Percentiles rank a stretch among this genome's conserved stretches.
Conservation (phyloP, 2,329 filamentous ascomycete genomes). For the Domatiomyces globalis region DNA sequence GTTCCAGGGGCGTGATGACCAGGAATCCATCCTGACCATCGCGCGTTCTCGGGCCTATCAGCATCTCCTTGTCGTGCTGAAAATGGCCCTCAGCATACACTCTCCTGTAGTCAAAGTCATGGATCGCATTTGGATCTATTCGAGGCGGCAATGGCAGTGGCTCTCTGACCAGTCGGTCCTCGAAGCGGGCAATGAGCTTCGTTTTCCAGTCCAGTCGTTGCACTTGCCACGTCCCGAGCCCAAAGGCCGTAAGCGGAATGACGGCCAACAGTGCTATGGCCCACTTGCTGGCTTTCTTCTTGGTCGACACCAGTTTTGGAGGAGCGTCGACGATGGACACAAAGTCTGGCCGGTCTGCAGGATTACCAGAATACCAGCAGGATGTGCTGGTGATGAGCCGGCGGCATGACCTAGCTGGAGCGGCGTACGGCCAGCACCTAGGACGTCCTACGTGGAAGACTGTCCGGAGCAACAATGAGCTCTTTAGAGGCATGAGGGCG, state of each 20-base stretch:
- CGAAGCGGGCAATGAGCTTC: conserved; percentile 75
- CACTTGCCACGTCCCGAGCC: conserved; percentile 88
- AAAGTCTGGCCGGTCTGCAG: conserved; percentile 63
- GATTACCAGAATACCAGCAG: background rate
- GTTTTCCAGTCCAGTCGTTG: conserved; percentile 89
- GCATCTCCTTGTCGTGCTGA: conserved; percentile 87
- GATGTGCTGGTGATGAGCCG: background rate
- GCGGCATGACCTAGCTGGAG: background rate
- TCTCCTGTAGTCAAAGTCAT: conserved; percentile 83
- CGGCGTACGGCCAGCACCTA: background rate
- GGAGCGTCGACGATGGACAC: conserved; percentile 78
- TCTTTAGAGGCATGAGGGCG: background rate
- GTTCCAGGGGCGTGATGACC: conserved; percentile 80
- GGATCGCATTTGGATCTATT: conserved; percentile 65
- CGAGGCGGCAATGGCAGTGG: conserved; percentile 74
- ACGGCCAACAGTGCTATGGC: conserved; percentile 39
- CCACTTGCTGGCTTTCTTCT: conserved; percentile 45
- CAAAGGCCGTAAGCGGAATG: conserved; percentile 83
- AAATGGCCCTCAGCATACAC: conserved; percentile 61
- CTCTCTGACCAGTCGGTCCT: conserved; percentile 74
- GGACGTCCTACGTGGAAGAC: background rate
- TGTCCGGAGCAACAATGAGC: background rate
- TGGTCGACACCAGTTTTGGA: conserved; percentile 60
- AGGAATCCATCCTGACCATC: conserved; percentile 85
- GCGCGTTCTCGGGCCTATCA: conserved; percentile 76